These are phyloP conservation scores for Pelargonium myrrhifolium DNA, from an alignment of 441 rosid genomes.

Conservation along the genomic window DNA sequence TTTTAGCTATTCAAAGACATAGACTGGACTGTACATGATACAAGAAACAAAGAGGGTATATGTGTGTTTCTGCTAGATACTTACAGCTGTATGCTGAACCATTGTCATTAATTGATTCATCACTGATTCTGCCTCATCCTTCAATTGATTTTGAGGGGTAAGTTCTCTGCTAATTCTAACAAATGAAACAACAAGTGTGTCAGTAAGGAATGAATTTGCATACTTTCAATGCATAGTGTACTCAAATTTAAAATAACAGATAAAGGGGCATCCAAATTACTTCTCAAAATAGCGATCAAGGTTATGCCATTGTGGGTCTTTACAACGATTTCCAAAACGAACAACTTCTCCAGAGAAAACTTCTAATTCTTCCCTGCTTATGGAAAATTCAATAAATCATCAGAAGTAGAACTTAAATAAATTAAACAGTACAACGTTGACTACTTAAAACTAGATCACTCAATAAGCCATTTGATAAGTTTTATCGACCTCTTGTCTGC, in stretches of 20 bases:
- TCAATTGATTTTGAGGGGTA: slow-evolving; percentile 63
- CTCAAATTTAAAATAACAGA: slow-evolving; percentile 13
- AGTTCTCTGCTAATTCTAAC: slow-evolving; percentile 54
- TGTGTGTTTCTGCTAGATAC: slow-evolving; percentile 24
- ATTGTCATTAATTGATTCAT: slow-evolving; percentile 70
- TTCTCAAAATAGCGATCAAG: slow-evolving; percentile 91
- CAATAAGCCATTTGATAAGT: neutral
- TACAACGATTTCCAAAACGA: slow-evolving; percentile 97
- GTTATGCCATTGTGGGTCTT: slow-evolving; percentile 99
- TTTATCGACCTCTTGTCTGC: slow-evolving; percentile 75
- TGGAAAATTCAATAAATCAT: slow-evolving; percentile 8
- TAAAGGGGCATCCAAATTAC: slow-evolving; percentile 31
- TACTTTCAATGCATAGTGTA: neutral
- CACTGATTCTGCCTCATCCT: slow-evolving; percentile 65
- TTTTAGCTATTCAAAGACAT: too few species aligned
- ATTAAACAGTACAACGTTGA: neutral
- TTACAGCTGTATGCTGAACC: slow-evolving; percentile 89
- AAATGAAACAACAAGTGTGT: slow-evolving; percentile 7
- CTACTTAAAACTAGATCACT: slow-evolving; percentile 6
- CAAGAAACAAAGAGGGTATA: neutral
- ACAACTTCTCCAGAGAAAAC: slow-evolving; percentile 91
- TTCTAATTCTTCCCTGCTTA: slow-evolving; percentile 75
- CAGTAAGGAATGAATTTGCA: neutral
- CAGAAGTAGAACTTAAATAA: slow-evolving; percentile 5
- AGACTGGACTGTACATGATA: too few species aligned